Evolutionary conservation across 441 rosid species (phyloP).

Genomic region (Isatis lusitanica): DNA sequence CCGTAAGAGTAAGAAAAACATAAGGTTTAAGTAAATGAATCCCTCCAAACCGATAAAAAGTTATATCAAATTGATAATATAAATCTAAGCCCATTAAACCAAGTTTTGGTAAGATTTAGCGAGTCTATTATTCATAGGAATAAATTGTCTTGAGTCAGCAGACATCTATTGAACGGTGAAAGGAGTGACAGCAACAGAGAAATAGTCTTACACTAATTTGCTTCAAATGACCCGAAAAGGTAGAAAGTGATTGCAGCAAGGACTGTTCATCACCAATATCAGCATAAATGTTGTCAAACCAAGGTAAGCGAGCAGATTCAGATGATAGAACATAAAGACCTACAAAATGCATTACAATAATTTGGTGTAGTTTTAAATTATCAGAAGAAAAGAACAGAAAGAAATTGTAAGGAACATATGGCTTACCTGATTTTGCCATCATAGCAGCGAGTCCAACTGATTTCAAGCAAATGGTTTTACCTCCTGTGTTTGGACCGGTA

Average conservation of each 20-base stretch:
- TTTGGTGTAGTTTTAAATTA: not conserved
- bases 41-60: not conserved
- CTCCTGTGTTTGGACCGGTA: slow-evolving; percentile 99
- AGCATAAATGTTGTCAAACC: slow-evolving; percentile 93
- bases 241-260: slow-evolving; percentile 83
- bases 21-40: not conserved
- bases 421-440: slow-evolving; percentile 95
- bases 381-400: slow-evolving; percentile 2
- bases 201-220: slow-evolving; percentile 75
- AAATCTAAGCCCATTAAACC: slow-evolving; percentile 14
- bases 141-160: not conserved
- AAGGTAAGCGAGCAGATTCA: slow-evolving; percentile 83
- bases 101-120: not conserved
- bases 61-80: not conserved
- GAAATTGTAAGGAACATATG: not conserved
- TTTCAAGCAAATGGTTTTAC: slow-evolving; percentile 91
- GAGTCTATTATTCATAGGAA: not conserved
- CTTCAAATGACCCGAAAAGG: slow-evolving; percentile 93
- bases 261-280: slow-evolving; percentile 98
- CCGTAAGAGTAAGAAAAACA: slow-evolving; percentile 15
- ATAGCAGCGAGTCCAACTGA: slow-evolving; percentile 91
- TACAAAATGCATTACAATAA: slow-evolving; percentile 36
- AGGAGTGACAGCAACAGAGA: slow-evolving; percentile 10
- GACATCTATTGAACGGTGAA: slow-evolving; percentile 1
- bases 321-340: slow-evolving; percentile 86